Evolutionary conservation across 2,329 filamentous ascomycete genomes (phyloP).

Genomic region (Leptodontidium sp.): DNA sequence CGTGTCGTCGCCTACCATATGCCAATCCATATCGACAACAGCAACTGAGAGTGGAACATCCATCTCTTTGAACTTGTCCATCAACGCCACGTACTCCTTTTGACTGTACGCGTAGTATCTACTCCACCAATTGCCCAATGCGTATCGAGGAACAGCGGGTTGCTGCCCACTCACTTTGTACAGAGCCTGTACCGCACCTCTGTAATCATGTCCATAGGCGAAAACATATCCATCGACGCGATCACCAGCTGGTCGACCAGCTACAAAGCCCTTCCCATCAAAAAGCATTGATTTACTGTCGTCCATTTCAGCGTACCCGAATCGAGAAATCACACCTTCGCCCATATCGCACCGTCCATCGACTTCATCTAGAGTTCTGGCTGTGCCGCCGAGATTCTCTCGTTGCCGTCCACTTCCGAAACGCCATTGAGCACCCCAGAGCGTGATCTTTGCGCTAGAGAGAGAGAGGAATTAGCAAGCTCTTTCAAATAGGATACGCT

Average conservation of each 20-base stretch:
- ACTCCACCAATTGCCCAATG: slow-evolving; percentile 72
- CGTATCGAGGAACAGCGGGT: slow-evolving; percentile 63
- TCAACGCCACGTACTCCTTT: slow-evolving; percentile 63
- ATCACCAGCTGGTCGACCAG: slow-evolving; percentile 54
- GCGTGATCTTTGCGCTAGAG: slow-evolving; percentile 37
- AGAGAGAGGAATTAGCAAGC: neutral
- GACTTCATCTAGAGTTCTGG: slow-evolving; percentile 61
- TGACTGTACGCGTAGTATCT: slow-evolving; percentile 66
- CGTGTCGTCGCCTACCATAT: slow-evolving; percentile 59
- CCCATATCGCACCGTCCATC: slow-evolving; percentile 60
- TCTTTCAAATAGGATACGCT: neutral
- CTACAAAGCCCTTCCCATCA: slow-evolving; percentile 59
- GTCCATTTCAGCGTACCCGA: slow-evolving; percentile 61
- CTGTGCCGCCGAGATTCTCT: slow-evolving; percentile 55
- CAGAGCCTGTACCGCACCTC: slow-evolving; percentile 60
- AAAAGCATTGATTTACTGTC: slow-evolving; percentile 66
- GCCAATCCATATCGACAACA: slow-evolving; percentile 74
- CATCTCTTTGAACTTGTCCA: slow-evolving; percentile 61
- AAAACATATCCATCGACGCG: slow-evolving; percentile 68
- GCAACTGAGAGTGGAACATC: slow-evolving; percentile 65
- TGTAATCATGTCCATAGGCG: slow-evolving; percentile 64
- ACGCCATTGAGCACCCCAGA: slow-evolving; percentile 57
- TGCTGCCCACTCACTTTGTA: slow-evolving; percentile 64
- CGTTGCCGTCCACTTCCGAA: slow-evolving; percentile 54
- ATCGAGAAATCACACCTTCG: slow-evolving; percentile 58